Evolutionary conservation across 148 eudicot genomes (phyloP).

Genomic region (Amaranthus hypochondriacus): DNA sequence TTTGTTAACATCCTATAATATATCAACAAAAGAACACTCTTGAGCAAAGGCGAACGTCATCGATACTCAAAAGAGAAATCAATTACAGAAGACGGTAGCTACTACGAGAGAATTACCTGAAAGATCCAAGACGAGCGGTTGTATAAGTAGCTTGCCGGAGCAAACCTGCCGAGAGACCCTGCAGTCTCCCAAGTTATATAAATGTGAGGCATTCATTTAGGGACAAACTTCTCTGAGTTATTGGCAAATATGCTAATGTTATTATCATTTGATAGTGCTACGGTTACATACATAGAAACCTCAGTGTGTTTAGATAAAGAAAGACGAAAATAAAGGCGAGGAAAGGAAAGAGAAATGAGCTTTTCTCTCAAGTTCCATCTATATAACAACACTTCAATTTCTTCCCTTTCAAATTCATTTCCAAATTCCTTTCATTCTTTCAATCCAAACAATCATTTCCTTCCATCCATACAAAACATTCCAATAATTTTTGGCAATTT

Average conservation of each 20-base stretch:
- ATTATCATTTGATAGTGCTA: too few relatives aligned
- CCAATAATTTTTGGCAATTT: too few relatives aligned
- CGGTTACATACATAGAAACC: neutral
- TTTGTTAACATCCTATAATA: conserved; percentile 54
- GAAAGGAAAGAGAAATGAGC: neutral
- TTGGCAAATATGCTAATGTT: too few relatives aligned
- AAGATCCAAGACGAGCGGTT: conserved; percentile 90
- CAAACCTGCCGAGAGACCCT: conserved; percentile 70
- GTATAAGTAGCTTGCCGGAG: conserved; percentile 97
- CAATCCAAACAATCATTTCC: too few relatives aligned
- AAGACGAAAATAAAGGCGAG: neutral
- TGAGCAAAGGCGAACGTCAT: neutral
- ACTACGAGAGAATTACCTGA: conserved; percentile 43
- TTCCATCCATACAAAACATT: too few relatives aligned
- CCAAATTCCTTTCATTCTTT: too few relatives aligned
- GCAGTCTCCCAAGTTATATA: neutral
- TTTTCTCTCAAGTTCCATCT: too few relatives aligned
- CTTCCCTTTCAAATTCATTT: too few relatives aligned
- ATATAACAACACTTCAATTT: too few relatives aligned
- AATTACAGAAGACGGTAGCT: neutral
- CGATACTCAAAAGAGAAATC: neutral
- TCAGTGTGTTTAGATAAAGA: neutral
- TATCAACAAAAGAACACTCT: neutral
- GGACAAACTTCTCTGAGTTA: too few relatives aligned
- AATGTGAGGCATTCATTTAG: too few relatives aligned